Conservation (phyloP, 2,329 filamentous ascomycete genomes). For the Aschersonia sp. region DNA sequence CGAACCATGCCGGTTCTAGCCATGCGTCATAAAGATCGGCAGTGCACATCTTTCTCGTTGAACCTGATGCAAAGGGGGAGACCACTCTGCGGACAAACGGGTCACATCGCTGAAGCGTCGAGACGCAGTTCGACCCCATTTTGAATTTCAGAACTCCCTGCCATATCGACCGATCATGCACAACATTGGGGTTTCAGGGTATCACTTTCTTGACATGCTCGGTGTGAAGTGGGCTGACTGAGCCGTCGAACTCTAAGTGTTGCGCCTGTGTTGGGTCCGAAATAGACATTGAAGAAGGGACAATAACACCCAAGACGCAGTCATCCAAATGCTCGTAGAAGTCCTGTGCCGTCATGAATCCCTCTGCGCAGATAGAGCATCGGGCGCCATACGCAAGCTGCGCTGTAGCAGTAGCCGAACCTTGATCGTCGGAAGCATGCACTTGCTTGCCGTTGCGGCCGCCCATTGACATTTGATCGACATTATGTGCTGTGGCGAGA, state of each 20-base stretch:
- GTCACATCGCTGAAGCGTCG: too few species aligned
- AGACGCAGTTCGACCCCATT: too few species aligned
- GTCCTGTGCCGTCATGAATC: conserved; percentile 77
- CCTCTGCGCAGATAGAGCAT: conserved; percentile 76
- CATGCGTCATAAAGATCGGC: too few species aligned
- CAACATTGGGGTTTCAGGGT: neutral
- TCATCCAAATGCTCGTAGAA: conserved; percentile 91
- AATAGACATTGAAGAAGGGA: conserved; percentile 17
- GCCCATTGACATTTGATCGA: conserved; percentile 89
- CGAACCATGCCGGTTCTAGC: too few species aligned
- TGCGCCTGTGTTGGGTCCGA: neutral
- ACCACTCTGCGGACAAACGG: too few species aligned
- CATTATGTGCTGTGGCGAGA: conserved; percentile 80
- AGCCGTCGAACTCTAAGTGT: neutral
- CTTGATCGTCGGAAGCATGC: conserved; percentile 3
- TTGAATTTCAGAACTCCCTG: too few species aligned
- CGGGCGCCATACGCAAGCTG: conserved; percentile 12
- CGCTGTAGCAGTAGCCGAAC: neutral
- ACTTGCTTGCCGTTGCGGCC: conserved; percentile 33
- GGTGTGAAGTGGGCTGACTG: conserved; percentile 1
- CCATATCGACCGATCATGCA: too few species aligned
- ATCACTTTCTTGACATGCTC: neutral
- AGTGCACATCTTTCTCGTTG: too few species aligned
- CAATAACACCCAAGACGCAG: conserved; percentile 44
- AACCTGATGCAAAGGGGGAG: too few species aligned